Conservation (phyloP, 2,329 filamentous ascomycete species). For the Tolypocladium cylindrosporum region DNA sequence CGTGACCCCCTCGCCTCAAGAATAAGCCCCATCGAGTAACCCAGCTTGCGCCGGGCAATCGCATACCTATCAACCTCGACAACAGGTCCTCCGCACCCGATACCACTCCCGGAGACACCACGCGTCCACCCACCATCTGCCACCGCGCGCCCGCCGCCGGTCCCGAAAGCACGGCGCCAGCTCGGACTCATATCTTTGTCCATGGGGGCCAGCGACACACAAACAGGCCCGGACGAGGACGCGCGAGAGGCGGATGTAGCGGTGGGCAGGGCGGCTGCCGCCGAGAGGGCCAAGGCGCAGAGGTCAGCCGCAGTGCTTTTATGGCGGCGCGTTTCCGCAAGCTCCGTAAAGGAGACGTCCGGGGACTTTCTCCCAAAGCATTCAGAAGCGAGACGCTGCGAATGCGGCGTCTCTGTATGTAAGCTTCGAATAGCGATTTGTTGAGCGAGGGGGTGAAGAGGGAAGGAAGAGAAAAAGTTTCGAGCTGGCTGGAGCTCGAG, state of each 20-base stretch:
- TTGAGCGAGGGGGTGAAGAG: conserved; percentile 75
- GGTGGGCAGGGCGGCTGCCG: conserved; percentile 29
- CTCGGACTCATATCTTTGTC: conserved; percentile 86
- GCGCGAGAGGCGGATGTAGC: conserved; percentile 28
- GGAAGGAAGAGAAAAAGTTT: conserved; percentile 15
- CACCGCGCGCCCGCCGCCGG: conserved; percentile 8
- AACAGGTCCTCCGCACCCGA: conserved; percentile 56
- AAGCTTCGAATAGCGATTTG: conserved; percentile 99
- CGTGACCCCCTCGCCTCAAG: conserved; percentile 86
- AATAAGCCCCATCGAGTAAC: conserved; percentile 99
- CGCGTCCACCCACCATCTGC: conserved; percentile 33
- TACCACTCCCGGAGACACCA: conserved; percentile 34
- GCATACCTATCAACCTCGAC: conserved; percentile 98
- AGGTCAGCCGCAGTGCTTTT: conserved; percentile 95
- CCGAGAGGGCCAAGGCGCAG: conserved; percentile 45
- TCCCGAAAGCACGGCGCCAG: conserved; percentile 11
- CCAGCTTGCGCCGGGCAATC: conserved; percentile 62
- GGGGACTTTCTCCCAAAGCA: conserved; percentile 99
- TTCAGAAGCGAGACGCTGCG: conserved; percentile 25
- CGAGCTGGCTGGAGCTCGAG: conserved; percentile 3
- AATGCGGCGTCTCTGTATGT: conserved; percentile 61
- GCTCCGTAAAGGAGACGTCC: conserved; percentile 55
- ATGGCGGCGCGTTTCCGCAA: conserved; percentile 99
- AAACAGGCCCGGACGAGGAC: conserved; percentile 21
- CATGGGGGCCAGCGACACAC: conserved; percentile 39